Percentiles rank a stretch among this genome's conserved stretches.
Evolutionary conservation across 31 red algal species (phyloP).

Genomic region (Endocladia muricata): DNA sequence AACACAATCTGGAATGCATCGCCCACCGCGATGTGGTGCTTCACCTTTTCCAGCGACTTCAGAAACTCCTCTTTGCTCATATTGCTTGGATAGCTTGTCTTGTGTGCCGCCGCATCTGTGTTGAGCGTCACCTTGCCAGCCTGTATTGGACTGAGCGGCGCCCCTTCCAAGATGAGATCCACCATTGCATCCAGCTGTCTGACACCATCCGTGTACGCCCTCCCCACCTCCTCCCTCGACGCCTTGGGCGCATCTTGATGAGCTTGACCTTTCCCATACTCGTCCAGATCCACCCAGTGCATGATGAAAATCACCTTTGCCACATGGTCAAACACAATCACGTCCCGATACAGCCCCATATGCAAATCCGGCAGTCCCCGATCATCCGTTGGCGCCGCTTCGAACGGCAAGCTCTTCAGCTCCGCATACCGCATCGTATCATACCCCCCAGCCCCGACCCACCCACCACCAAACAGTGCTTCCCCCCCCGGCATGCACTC

Average conservation of each 20-base stretch:
- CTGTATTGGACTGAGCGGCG: conserved; percentile 37
- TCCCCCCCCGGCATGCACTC: conserved; percentile 50
- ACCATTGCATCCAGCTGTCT: conserved; percentile 33
- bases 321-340: conserved; percentile 87
- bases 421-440: conserved; percentile 96
- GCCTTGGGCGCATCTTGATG: conserved; percentile 5
- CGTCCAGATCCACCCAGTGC: conserved; percentile 72
- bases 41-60: conserved; percentile 56
- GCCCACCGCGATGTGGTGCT: conserved; percentile 83
- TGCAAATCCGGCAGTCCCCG: conserved; percentile 83
- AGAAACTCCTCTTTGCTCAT: conserved; percentile 92
- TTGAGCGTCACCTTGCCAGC: conserved; percentile 64
- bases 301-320: conserved; percentile 71
- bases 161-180: conserved; percentile 24
- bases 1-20: conserved; percentile 96
- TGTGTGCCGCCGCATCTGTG: conserved; percentile 34
- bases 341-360: conserved; percentile 72
- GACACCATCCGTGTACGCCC: conserved; percentile 6
- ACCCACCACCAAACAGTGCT: conserved; percentile 77
- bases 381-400: conserved; percentile 75
- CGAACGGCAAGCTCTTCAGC: conserved; percentile 80
- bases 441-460: conserved; percentile 93
- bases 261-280: conserved; percentile 29
- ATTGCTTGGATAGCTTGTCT: conserved; percentile 47
- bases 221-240: neutral